phyloP scores from a whole-genome alignment of 139 green algal species.

The Asterochloris erici region DNA sequence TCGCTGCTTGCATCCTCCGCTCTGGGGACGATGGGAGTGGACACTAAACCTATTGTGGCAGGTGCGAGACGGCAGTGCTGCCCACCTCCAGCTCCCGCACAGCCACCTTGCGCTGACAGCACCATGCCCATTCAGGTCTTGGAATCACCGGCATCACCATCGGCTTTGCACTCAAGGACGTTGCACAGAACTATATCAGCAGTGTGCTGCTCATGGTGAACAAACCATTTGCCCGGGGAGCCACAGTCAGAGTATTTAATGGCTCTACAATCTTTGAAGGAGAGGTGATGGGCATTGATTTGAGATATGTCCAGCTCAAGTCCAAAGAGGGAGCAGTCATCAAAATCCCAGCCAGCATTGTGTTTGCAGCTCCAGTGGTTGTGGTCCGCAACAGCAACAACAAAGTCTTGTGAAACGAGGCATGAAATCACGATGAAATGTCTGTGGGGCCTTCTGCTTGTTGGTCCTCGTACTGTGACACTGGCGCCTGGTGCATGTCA shows the following conservation, averaged over 20 bases:
- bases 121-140: not conserved
- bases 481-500: too few relatives aligned
- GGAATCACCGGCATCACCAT: slow-evolving; percentile 12
- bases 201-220: slow-evolving; percentile 8
- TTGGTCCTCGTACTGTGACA: too few relatives aligned
- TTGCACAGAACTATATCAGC: slow-evolving; percentile 11
- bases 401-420: not conserved
- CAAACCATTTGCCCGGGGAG: slow-evolving; percentile 1
- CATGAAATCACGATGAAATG: too few relatives aligned
- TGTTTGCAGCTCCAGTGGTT: slow-evolving; percentile 11
- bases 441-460: too few relatives aligned
- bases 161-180: slow-evolving; percentile 14
- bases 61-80: not conserved
- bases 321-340: slow-evolving; percentile 1
- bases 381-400: not conserved
- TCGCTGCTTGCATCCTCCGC: not conserved
- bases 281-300: slow-evolving; percentile 12
- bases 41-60: slow-evolving; percentile 12
- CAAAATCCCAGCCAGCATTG: slow-evolving; percentile 8
- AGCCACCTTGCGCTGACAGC: too few relatives aligned
- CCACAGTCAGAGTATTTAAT: not conserved
- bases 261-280: slow-evolving; percentile 14
- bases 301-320: slow-evolving; percentile 7
- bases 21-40: slow-evolving; percentile 9
- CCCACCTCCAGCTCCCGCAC: too few relatives aligned